Conservation (phyloP, 208 protist species). For the Wallacemonas collosoma region DNA sequence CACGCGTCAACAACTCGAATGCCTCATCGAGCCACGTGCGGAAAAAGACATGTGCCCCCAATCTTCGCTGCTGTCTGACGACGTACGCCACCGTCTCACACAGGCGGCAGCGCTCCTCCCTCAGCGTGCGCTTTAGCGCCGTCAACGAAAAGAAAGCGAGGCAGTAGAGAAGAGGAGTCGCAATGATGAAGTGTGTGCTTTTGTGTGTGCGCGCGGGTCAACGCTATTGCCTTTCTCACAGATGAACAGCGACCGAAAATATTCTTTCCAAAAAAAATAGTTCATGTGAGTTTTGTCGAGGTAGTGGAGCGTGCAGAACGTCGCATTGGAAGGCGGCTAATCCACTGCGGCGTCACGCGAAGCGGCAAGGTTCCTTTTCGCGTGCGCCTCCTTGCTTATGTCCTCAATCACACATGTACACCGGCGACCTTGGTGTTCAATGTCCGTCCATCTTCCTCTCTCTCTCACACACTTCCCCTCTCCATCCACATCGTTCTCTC, state of each 20-base stretch:
- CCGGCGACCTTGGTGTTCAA: no score
- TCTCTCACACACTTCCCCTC: neutral
- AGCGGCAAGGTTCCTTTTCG: no score
- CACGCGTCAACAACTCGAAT: conserved; percentile 35
- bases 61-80: neutral
- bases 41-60: neutral
- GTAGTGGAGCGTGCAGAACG: no score
- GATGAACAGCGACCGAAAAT: neutral
- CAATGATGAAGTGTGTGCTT: neutral
- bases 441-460: no score
- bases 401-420: no score
- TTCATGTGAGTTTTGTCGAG: no score
- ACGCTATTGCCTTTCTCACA: neutral
- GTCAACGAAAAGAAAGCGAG: no score
- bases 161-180: no score
- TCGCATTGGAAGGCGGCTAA: no score
- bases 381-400: no score
- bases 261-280: no score
- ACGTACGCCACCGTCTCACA: conserved; percentile 10
- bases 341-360: no score
- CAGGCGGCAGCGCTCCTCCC: conserved; percentile 21
- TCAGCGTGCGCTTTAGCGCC: neutral
- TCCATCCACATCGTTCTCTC: conserved; percentile 7
- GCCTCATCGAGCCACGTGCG: conserved; percentile 4
- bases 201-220: neutral